Evolutionary conservation across 1,139 yeast genomes (phyloP), one percentile per base, ranked within the genome.

Genomic region (Debaryomyces robertsiae): DNA sequence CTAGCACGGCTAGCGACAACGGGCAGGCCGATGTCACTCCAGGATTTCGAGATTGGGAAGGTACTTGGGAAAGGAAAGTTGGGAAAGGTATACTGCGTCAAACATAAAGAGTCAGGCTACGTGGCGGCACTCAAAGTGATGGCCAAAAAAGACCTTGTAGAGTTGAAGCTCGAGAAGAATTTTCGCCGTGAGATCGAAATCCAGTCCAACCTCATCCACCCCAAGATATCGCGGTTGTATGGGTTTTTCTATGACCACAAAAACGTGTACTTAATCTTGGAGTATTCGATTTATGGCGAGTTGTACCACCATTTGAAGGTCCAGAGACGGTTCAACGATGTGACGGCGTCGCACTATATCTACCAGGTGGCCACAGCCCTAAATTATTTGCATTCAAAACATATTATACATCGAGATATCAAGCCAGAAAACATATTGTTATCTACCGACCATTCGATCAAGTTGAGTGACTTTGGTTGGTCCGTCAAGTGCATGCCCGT

Each of bases 401-500:
- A 83, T 49, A 82, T 91, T 34, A 86, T 93, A 25, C 98, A 93
- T 57, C 74, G 98, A 45, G 98, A 91, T 59, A 78, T 91, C 48
- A 91, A 91, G 59, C 97, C 97, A 0, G 98, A 91, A 58, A 91
- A 91, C 53, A 84, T 91, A 38, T 65, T 91, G 39, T 67, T 91
- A 7, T 87, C 89, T 5, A 75, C 81, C 41, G 79, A 87, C 55
- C 86, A 89, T 50, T 73, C 75, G 27, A 73, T 91, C 38, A 90
- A 89, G 57, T 74, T 93, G 32, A 85, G 96, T 32, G 98, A 93
- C 63, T 93, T 93, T 62, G 98, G 98, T 9, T 93, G 98, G 98
- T 86, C 96, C 43, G 95, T 91, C 0, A 58, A 58, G 24, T 46
- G 49, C n/a, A 47, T 46, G 22, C 49, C 54, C 9, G 25, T 32